These are phyloP conservation scores for Phialemonium atrogriseum DNA, from an alignment of 2,329 filamentous ascomycete species.

Conservation along the genomic window DNA sequence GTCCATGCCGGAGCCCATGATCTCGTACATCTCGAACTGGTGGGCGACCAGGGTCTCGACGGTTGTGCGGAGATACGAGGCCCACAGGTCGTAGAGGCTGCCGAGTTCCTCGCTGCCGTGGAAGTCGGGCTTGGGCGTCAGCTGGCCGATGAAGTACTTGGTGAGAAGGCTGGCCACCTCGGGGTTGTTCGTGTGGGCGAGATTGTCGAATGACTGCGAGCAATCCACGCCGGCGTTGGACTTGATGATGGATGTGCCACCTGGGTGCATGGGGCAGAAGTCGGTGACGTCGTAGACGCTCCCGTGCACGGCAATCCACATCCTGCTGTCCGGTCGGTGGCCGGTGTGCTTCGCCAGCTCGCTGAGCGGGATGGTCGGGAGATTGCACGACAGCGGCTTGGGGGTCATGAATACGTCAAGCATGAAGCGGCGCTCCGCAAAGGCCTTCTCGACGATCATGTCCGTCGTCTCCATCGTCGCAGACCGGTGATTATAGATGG, in stretches of 20 bases:
- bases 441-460: constrained; percentile 40
- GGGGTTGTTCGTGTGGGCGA: constrained; percentile 46
- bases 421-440: constrained; percentile 48
- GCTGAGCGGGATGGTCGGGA: constrained; percentile 40
- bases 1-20: constrained; percentile 31
- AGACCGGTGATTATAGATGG: constrained; percentile 43
- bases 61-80: constrained; percentile 36
- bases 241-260: constrained; percentile 43
- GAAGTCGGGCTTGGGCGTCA: constrained; percentile 41
- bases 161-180: constrained; percentile 43
- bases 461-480: constrained; percentile 43
- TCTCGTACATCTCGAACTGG: constrained; percentile 44
- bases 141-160: constrained; percentile 45
- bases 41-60: constrained; percentile 45
- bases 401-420: constrained; percentile 50
- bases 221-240: constrained; percentile 48
- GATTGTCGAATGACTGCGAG: constrained; percentile 41
- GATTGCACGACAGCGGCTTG: constrained; percentile 40
- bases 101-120: constrained; percentile 32
- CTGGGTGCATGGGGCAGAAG: constrained; percentile 44
- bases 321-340: constrained; percentile 33
- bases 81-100: constrained; percentile 40
- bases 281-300: constrained; percentile 46
- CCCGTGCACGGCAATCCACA: constrained; percentile 45
- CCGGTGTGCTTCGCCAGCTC: constrained; percentile 42